Evolutionary conservation across 805 yeast species (phyloP).

Genomic region (Candida mattraensis): DNA sequence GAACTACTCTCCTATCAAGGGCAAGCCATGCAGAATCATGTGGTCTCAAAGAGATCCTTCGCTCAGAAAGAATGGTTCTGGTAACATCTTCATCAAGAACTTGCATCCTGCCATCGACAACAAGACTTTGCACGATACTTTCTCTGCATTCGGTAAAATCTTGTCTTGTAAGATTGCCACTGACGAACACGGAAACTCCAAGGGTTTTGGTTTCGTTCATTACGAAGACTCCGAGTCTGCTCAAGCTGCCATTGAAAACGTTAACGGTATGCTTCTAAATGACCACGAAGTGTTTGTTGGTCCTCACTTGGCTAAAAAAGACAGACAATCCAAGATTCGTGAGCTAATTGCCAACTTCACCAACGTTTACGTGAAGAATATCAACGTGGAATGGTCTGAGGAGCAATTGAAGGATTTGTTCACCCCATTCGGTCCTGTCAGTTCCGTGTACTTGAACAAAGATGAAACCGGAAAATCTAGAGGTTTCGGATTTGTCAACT

Average conservation of each 20-base stretch:
- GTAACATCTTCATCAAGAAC: slow-evolving; percentile 97
- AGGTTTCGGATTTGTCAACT: slow-evolving; percentile 97
- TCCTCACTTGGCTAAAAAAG: slow-evolving; percentile 87
- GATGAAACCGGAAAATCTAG: slow-evolving; percentile 86
- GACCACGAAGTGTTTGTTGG: slow-evolving; percentile 96
- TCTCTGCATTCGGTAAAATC: slow-evolving; percentile 93
- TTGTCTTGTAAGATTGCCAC: slow-evolving; percentile 97
- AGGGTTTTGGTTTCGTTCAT: slow-evolving; percentile 97
- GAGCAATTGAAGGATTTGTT: slow-evolving; percentile 74
- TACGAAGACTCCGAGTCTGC: slow-evolving; percentile 93
- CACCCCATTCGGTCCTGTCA: slow-evolving; percentile 70
- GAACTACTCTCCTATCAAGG: slow-evolving; percentile 91
- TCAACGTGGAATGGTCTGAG: slow-evolving; percentile 66
- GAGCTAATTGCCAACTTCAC: slow-evolving; percentile 91
- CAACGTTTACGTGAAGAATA: slow-evolving; percentile 92
- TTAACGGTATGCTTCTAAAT: slow-evolving; percentile 96
- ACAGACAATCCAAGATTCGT: slow-evolving; percentile 91
- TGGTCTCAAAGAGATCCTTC: slow-evolving; percentile 99
- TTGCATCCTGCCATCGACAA: slow-evolving; percentile 97
- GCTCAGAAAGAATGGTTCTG: slow-evolving; percentile 89
- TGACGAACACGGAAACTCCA: slow-evolving; percentile 87
- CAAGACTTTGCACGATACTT: slow-evolving; percentile 98
- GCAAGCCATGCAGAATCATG: slow-evolving; percentile 98
- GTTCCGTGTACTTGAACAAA: slow-evolving; percentile 77
- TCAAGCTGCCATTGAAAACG: slow-evolving; percentile 90